Evolutionary conservation across 805 yeast genomes (phyloP).

Genomic region (Vanderwaltozyma verrucispora): DNA sequence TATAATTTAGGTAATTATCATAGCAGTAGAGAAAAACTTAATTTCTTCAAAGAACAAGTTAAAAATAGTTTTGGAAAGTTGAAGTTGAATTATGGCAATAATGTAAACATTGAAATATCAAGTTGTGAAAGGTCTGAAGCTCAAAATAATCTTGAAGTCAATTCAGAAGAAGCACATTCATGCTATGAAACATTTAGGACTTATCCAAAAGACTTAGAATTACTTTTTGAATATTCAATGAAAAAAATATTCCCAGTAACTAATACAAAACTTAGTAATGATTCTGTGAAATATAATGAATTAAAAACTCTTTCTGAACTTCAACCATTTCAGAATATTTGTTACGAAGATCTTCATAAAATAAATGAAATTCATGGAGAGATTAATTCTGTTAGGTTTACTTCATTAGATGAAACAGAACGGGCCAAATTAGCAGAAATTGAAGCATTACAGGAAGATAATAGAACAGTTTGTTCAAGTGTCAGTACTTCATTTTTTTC

Average conservation of each 20-base stretch:
- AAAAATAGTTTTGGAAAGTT: not conserved
- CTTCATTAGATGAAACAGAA: constrained; percentile 2
- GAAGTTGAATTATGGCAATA: not conserved
- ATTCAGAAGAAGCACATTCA: constrained; percentile 1
- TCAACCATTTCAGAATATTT: constrained; percentile 5
- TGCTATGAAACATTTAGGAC: constrained; percentile 12
- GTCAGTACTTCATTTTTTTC: not conserved
- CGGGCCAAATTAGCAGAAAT: too few species aligned
- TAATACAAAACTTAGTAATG: too few species aligned
- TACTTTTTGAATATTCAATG: constrained; percentile 14
- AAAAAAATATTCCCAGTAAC: constrained; percentile 1
- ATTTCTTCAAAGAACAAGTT: not conserved
- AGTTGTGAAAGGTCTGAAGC: not conserved
- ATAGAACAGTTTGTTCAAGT: not conserved
- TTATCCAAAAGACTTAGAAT: constrained; percentile 8
- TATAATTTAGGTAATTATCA: not conserved
- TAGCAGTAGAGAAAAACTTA: not conserved
- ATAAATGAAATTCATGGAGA: not conserved
- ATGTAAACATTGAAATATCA: not conserved
- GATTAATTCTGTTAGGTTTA: not conserved
- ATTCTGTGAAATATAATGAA: too few species aligned
- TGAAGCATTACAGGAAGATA: not conserved
- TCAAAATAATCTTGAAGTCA: not conserved
- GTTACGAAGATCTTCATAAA: constrained; percentile 4
- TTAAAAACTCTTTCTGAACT: constrained; percentile 1